Conservation (phyloP, 495 filamentous ascomycete species). For the Cryomyces antarcticus region DNA sequence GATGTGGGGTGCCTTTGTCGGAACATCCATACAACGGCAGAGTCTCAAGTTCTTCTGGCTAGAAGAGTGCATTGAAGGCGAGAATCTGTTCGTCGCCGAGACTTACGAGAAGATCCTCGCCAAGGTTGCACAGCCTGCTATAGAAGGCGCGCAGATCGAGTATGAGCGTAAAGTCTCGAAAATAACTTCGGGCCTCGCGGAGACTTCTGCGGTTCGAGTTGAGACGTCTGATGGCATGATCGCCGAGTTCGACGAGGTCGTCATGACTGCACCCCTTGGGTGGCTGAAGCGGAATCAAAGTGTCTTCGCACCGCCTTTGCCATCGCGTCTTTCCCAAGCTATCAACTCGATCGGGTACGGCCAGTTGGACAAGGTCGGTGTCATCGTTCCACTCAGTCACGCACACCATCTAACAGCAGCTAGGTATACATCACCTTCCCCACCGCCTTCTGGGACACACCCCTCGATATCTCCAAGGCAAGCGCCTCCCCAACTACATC, state of each 20-base stretch:
- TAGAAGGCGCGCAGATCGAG: conserved; percentile 40
- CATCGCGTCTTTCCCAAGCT: conserved; percentile 41
- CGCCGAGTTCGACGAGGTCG: conserved; percentile 58
- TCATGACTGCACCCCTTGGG: conserved; percentile 70
- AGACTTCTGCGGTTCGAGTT: conserved; percentile 24
- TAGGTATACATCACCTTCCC: conserved; percentile 75
- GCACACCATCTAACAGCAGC: conserved; percentile 1
- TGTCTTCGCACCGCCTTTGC: conserved; percentile 52
- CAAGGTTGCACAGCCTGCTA: conserved; percentile 40
- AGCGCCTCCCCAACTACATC: background rate
- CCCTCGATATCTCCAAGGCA: background rate
- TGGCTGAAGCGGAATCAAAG: conserved; percentile 63
- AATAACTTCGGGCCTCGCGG: conserved; percentile 20
- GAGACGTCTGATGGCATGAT: conserved; percentile 30
- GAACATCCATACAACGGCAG: conserved; percentile 53
- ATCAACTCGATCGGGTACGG: conserved; percentile 72
- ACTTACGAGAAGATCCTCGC: conserved; percentile 65
- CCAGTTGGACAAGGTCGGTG: conserved; percentile 56
- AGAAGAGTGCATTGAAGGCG: conserved; percentile 88
- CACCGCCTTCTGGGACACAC: conserved; percentile 37
- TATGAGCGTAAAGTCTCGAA: conserved; percentile 34
- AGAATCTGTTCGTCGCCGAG: conserved; percentile 72
- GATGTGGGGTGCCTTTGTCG: conserved; percentile 79
- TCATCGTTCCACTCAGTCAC: too few relatives aligned
- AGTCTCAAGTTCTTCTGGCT: conserved; percentile 85